A percentile compares a stretch with the other conserved stretches of the same genome.
Evolutionary conservation across 208 protist genomes (phyloP).

Genomic region (Wallacemonas rigidus): DNA sequence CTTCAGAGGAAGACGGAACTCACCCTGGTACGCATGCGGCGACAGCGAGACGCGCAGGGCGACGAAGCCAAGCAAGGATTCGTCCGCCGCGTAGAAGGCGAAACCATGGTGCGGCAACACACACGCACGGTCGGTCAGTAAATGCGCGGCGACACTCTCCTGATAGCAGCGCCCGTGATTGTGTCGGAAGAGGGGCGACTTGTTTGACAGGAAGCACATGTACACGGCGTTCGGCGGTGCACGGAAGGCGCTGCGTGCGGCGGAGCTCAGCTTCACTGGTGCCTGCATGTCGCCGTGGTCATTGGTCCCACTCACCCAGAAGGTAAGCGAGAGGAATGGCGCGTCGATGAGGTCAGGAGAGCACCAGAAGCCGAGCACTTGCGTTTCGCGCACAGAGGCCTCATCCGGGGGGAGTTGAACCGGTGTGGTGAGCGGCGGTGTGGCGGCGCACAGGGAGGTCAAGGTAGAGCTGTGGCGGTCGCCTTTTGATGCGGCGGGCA

Average conservation of each 20-base stretch:
- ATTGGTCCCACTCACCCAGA: slow-evolving; percentile 57
- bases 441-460: neutral
- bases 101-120: slow-evolving; percentile 76
- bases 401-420: slow-evolving; percentile 4
- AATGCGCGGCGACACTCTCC: neutral
- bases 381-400: slow-evolving; percentile 15
- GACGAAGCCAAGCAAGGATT: slow-evolving; percentile 46
- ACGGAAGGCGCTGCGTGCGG: slow-evolving; percentile 27
- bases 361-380: slow-evolving; percentile 51
- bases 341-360: slow-evolving; percentile 44
- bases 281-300: slow-evolving; percentile 65
- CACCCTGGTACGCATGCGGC: slow-evolving; percentile 21
- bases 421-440: slow-evolving; percentile 5
- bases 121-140: slow-evolving; percentile 18
- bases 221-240: slow-evolving; percentile 33
- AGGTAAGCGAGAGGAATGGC: slow-evolving; percentile 59
- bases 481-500: neutral
- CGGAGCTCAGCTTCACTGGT: slow-evolving; percentile 32
- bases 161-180: slow-evolving; percentile 50
- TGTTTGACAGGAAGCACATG: slow-evolving; percentile 66
- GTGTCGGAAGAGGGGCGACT: slow-evolving; percentile 54
- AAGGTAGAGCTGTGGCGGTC: neutral
- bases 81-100: slow-evolving; percentile 57
- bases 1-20: slow-evolving; percentile 38
- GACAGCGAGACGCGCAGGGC: slow-evolving; percentile 45